Base-by-base conservation (phyloP, 2,329 filamentous ascomycete species). In the Fusarium brachygibbosum region DNA sequence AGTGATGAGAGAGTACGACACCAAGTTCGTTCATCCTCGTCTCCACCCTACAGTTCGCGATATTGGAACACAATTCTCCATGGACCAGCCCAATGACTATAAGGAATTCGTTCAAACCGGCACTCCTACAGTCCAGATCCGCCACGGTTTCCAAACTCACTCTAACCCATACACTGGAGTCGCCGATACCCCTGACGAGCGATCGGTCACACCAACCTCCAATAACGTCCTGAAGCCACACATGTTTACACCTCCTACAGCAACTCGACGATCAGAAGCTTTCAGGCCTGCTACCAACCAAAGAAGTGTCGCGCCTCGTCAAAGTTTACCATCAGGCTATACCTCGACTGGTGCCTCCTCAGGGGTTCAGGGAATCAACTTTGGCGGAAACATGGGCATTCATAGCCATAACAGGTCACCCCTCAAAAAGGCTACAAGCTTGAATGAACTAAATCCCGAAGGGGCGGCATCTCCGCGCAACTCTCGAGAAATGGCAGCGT, bases 1-100 rank as follows among this genome's bases (percentile, higher is more conserved):
- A 79, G 95, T 98, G 7, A 86, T 98, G 80, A 91, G 94, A 77
- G 96, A 99, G 80, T 99, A 99, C 77, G 93, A 98, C 77, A 93
- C 89, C 72, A 99, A 99, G 82, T 98, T 91, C 76, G 96, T 99
- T 1, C 93, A 97, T 75, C 96, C 96, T 3, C 87, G 90, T 13
- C 87, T 97, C n/a, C 92, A 97, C 72, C 92, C 91, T 10, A 84
- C 92, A 7, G 92, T 97, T 69, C 82, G 87, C 55, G 86, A 89
- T 88, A 93, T 95, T 2, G 92, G 89, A 8, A 96, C 92, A 1
- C 95, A 98, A 78, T 90, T 91, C 61, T 88, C 88, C 38, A 79
- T 81, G 45, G 82, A 85, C 17, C 79, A 82, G 11, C 79, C 79
- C 11, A 74, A 77, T 10, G 79, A 82, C 34, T 76, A 78, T 10